Conservation (phyloP, 2,329 filamentous ascomycete species). For the Fusarium sp. region DNA sequence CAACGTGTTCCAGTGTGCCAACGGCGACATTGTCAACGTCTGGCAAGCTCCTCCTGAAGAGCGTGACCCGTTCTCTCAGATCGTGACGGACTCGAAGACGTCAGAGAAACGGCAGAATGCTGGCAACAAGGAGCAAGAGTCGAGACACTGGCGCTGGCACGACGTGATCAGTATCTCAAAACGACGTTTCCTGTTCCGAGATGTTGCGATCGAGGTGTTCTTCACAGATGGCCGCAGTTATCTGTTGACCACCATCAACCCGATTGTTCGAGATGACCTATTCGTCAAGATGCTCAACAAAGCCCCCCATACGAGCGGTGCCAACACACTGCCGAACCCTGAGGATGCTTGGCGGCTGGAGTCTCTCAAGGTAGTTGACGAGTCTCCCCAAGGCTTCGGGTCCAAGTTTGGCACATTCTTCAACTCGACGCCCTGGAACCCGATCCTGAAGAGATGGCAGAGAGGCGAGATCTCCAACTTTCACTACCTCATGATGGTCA, state of each 20-base stretch:
- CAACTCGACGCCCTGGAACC: slow-evolving; percentile 83
- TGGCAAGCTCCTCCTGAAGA: slow-evolving; percentile 94
- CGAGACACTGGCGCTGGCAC: slow-evolving; percentile 91
- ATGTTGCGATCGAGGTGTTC: slow-evolving; percentile 97
- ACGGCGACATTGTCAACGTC: slow-evolving; percentile 96
- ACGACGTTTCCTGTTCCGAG: slow-evolving; percentile 91
- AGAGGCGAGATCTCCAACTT: slow-evolving; percentile 98
- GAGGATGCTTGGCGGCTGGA: slow-evolving; percentile 96
- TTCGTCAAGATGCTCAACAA: slow-evolving; percentile 81
- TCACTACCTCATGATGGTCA: slow-evolving; percentile 98
- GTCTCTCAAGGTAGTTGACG: slow-evolving; percentile 76
- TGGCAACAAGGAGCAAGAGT: slow-evolving; percentile 76
- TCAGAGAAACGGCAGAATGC: slow-evolving; percentile 71
- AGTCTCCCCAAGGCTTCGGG: slow-evolving; percentile 74
- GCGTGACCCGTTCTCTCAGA: slow-evolving; percentile 93
- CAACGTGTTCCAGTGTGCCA: slow-evolving; percentile 93
- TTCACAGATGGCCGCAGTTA: slow-evolving; percentile 98
- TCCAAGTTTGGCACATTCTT: slow-evolving; percentile 95
- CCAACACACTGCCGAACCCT: slow-evolving; percentile 76
- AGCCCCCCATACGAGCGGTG: slow-evolving; percentile 82
- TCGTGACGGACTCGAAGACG: slow-evolving; percentile 78
- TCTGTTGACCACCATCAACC: slow-evolving; percentile 84
- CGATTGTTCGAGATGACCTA: slow-evolving; percentile 80
- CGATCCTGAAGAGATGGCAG: slow-evolving; percentile 89
- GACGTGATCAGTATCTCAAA: slow-evolving; percentile 97